Evolutionary conservation across 352 stramenopile genomes (phyloP).

Genomic region (Pythium rhizo-oryzae): DNA sequence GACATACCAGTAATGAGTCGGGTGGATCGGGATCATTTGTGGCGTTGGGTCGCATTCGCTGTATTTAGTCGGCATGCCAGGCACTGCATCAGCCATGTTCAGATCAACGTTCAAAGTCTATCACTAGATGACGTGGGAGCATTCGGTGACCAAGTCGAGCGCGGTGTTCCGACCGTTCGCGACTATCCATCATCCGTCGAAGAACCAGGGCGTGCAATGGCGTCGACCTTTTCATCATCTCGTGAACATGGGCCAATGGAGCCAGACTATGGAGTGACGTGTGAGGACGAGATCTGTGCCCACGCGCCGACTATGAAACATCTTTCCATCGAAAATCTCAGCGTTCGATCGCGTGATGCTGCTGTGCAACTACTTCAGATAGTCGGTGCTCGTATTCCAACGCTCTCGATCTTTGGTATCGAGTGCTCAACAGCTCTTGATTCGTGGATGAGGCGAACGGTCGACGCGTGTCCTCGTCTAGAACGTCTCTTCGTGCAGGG

Average conservation of each 20-base stretch:
- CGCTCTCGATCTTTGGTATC: not conserved
- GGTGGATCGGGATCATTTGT: constrained; percentile 10
- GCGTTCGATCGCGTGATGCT: not conserved
- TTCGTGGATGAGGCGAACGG: not conserved
- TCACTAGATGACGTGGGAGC: not conserved
- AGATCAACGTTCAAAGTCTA: not conserved
- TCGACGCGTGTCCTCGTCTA: constrained; percentile 1
- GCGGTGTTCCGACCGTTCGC: too few relatives aligned
- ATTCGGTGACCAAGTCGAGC: not conserved
- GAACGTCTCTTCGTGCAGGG: not conserved
- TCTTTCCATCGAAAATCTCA: not conserved
- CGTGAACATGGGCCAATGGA: not conserved
- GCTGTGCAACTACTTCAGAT: not conserved
- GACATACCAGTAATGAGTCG: not conserved
- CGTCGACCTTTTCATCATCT: not conserved
- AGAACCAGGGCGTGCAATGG: too few relatives aligned
- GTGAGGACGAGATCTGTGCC: not conserved
- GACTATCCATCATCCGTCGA: too few relatives aligned
- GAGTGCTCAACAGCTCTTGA: not conserved
- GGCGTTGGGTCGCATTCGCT: constrained; percentile 7
- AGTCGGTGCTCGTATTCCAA: not conserved
- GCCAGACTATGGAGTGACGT: not conserved
- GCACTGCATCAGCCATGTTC: not conserved
- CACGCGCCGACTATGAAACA: not conserved
- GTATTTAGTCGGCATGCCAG: not conserved